Base-by-base conservation (phyloP, 345 rosid species). In the Kandelia obovata region DNA sequence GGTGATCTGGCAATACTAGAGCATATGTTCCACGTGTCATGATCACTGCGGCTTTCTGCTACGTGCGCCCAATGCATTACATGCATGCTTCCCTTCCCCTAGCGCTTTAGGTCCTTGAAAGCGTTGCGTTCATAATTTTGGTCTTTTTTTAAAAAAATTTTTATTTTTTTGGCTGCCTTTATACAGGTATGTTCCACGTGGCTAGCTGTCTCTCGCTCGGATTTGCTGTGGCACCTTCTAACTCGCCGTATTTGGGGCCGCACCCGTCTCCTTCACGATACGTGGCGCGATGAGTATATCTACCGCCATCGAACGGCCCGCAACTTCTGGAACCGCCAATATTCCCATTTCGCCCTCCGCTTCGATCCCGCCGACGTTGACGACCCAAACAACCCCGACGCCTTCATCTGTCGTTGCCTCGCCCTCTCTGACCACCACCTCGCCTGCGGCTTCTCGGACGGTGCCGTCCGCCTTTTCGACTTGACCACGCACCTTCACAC, bases 371-470 rank as follows among this genome's bases (percentile, higher is more conserved):
- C 84, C 10, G 96, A 89, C 34, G 81, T 79, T 43, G 79, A 65
- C 13, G 78, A 64, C 56, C 73, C 76, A 5, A 84, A 82, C 56
- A 79, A 72, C 51, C 89, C 90, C 0, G 87, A 84, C 17, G 86
- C 97, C 39, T 79, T 87, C 35, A 74, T 73, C 3, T 92, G 97
- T 79, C 96, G 97, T 5, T 85, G 90, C 68, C 93, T 95, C 43
- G 70, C 88, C 0, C 86, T 95, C 61, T 91, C 99, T 0, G 97
- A 95, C 53, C 79, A 61, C 35, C 71, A 87, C 70, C 82, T 95
- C n/a, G 97, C 96, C 3, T 82, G 89, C 15, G 97, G 99, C 0
- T 95, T 88, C 64, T 92, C 91, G 0, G 99, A 95, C 46, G 97
- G 99, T 2, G 80, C 88, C 2, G 93, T 95, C 61, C 92, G 96